Conservation (phyloP, 257 asterid genomes). For the Salvia miltiorrhiza region DNA sequence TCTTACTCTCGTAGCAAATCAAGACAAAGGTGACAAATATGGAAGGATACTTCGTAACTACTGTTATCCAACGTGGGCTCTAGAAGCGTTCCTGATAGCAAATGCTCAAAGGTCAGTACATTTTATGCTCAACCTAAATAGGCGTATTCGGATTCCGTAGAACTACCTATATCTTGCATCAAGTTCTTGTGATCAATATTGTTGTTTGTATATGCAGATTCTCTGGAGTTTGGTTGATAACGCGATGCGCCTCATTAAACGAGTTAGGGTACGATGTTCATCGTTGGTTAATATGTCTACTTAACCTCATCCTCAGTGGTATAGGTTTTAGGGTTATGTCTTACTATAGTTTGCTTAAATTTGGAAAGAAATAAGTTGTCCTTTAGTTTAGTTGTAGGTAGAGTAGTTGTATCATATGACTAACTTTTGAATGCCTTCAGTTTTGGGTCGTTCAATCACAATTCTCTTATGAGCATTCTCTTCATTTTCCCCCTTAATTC, state of each 20-base stretch:
- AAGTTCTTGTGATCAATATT: not conserved
- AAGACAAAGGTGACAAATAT: slow-evolving; percentile 60
- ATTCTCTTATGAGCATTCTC: not conserved
- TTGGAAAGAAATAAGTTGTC: slow-evolving; percentile 55
- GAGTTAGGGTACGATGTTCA: slow-evolving; percentile 73
- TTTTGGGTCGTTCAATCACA: not conserved
- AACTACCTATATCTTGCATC: not conserved
- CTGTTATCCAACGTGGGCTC: slow-evolving; percentile 91
- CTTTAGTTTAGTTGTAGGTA: slow-evolving; percentile 11
- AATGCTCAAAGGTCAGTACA: slow-evolving; percentile 81
- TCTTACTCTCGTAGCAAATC: slow-evolving; percentile 75
- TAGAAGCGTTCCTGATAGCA: slow-evolving; percentile 81
- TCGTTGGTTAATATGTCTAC: slow-evolving; percentile 44
- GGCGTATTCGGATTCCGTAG: not conserved
- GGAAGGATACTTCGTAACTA: slow-evolving; percentile 43
- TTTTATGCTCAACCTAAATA: not conserved
- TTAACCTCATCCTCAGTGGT: slow-evolving; percentile 47
- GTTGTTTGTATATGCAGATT: slow-evolving; percentile 26
- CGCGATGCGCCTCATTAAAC: slow-evolving; percentile 72
- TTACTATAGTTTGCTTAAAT: slow-evolving; percentile 57
- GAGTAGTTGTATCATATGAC: slow-evolving; percentile 25
- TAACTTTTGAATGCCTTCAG: not conserved
- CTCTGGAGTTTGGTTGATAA: slow-evolving; percentile 94
- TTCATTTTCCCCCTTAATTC: not conserved
- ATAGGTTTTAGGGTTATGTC: slow-evolving; percentile 63